Evolutionary conservation across 1,284 basidiomycete species (phyloP), one percentile per base, ranked within the genome.

Genomic region (Ceratobasidium sp.): DNA sequence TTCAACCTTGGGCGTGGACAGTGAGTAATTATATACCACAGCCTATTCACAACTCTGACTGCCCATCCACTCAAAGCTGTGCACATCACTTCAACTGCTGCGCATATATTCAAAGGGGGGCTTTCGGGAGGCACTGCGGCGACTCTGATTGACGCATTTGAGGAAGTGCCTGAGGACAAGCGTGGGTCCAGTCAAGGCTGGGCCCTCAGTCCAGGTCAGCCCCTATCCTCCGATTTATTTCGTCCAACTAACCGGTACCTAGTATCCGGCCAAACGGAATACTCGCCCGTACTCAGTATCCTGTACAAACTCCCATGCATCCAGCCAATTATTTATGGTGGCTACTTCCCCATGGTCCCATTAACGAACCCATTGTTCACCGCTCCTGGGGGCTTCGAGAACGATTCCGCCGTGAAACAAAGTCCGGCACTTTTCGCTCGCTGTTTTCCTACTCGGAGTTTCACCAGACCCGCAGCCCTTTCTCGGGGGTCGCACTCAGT

Each of bases 371-470:
- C 20, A 78, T 93, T 34, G 90, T 94, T 40, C 87, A 92, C 72
- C 87, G 94, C 67, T 88, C 92, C 25, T 92, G 88, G 82, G 92
- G 88, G 12, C 81, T 82, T 87, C 56, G 84, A 89, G 70, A 69
- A 58, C 73, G 73, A 31, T 80, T 38, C 70, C 68, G 53, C 12
- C 53, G n/a, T 7, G 54, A 57, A 62, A 47, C 47, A 0, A 27
- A 29, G 40, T 55, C 22, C 62, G 60, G 20, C 0, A 73, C 80
- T 20, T 92, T 93, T 74, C 91, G 90, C 5, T 79, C 85, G 0
- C 74, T 83, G 2, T 92, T 94, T 79, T 80, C 80, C 34, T 95
- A 95, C 76, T 84, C 87, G 57, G 93, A 96, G 78, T 91, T 90
- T 68, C 29, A 86, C 71, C 79, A 78, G 1, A 80, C 81, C 58